Conservation (phyloP, 1,284 basidiomycete genomes). For the Apiotrichum laibachii region DNA sequence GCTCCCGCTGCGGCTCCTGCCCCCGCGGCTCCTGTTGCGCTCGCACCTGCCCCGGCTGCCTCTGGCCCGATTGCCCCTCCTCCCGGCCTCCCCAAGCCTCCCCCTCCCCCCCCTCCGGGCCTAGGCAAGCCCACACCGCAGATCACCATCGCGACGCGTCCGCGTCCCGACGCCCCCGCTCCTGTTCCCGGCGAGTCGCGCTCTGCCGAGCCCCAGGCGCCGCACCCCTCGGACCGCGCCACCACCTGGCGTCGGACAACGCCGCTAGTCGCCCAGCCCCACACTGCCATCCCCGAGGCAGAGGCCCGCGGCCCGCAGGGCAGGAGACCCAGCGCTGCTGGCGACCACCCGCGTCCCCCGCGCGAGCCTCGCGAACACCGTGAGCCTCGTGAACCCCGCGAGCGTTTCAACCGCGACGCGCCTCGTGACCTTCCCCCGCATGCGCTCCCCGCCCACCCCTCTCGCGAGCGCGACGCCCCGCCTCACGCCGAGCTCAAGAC, state of each 20-base stretch:
- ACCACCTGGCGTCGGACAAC: constrained; percentile 14
- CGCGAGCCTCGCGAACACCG: neutral
- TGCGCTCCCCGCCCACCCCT: neutral
- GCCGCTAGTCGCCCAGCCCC: constrained; percentile 5
- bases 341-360: neutral
- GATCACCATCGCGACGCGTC: constrained; percentile 15
- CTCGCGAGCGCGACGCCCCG: constrained; percentile 3
- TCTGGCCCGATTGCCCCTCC: neutral
- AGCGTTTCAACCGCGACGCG: neutral
- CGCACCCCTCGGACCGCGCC: constrained; percentile 15
- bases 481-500: neutral
- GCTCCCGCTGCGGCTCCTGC: neutral
- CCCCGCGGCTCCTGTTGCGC: neutral
- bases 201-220: neutral
- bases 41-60: neutral
- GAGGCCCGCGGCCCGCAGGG: neutral
- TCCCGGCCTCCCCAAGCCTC: constrained; percentile 4
- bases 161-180: neutral
- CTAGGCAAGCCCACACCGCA: constrained; percentile 12
- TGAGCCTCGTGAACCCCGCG: neutral
- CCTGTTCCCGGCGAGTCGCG: neutral
- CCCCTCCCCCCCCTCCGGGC: constrained; percentile 17
- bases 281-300: neutral
- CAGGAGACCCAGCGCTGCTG: neutral
- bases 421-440: constrained; percentile 13